These are phyloP conservation scores for Diaporthe batatas DNA, from an alignment of 2,329 filamentous ascomycete genomes.

Conservation along the genomic window DNA sequence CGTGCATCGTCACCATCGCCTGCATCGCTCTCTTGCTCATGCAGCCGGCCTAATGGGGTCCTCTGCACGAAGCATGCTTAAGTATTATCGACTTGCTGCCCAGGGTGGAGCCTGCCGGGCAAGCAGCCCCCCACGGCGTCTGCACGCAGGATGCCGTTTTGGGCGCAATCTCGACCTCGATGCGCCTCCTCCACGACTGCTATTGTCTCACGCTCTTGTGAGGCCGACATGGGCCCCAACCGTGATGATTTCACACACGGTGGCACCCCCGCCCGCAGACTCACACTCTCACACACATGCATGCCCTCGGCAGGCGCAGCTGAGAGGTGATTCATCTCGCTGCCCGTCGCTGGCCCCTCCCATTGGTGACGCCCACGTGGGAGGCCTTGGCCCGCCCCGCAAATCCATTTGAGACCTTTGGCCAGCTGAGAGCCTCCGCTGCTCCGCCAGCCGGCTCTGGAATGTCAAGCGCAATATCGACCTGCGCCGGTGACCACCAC, in stretches of 20 bases:
- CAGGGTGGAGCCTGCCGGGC: constrained; percentile 32
- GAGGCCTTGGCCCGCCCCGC: constrained; percentile 33
- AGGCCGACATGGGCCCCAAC: not conserved
- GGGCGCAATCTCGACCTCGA: constrained; percentile 37
- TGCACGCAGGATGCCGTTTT: constrained; percentile 29
- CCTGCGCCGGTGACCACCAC: constrained; percentile 41
- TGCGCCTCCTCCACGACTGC: constrained; percentile 23
- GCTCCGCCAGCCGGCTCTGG: constrained; percentile 40
- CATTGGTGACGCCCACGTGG: constrained; percentile 39
- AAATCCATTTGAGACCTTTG: constrained; percentile 36
- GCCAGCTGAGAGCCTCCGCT: constrained; percentile 37
- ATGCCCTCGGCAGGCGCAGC: constrained; percentile 36
- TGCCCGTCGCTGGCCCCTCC: not conserved
- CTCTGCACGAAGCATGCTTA: constrained; percentile 33
- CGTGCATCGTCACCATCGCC: constrained; percentile 22
- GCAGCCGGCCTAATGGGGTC: constrained; percentile 10
- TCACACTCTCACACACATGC: not conserved
- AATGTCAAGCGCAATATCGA: constrained; percentile 40
- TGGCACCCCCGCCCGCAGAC: not conserved
- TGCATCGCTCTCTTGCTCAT: constrained; percentile 28
- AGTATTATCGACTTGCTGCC: not conserved
- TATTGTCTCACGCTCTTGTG: not conserved
- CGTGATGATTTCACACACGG: constrained; percentile 22
- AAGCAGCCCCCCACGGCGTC: constrained; percentile 32
- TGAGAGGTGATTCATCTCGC: constrained; percentile 35